Evolutionary conservation across 768 basidiomycete species (phyloP).

Genomic region (Boletellus ananas): DNA sequence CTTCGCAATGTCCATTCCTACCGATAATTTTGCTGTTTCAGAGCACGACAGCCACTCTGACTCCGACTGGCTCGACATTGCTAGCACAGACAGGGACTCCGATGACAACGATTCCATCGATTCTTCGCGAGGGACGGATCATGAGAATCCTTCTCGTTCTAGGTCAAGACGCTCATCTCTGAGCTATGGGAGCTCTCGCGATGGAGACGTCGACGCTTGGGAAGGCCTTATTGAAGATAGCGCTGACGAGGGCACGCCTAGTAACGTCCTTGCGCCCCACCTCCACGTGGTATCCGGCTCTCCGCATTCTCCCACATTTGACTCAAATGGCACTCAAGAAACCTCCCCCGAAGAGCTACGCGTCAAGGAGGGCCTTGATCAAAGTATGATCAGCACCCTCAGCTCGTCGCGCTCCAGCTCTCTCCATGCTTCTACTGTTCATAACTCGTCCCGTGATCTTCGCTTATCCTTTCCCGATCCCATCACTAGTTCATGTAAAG

Average conservation of each 20-base stretch:
- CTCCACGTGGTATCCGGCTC: slow-evolving; percentile 21
- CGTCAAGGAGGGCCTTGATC: slow-evolving; percentile 72
- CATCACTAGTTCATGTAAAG: slow-evolving; percentile 65
- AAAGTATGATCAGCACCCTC: slow-evolving; percentile 79
- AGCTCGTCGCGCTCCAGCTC: slow-evolving; percentile 69
- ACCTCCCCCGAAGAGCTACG: slow-evolving; percentile 58
- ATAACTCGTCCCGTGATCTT: slow-evolving; percentile 66
- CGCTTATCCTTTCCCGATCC: slow-evolving; percentile 83
- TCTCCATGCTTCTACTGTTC: slow-evolving; percentile 49
- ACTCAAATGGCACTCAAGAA: slow-evolving; percentile 27
- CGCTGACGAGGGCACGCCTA: slow-evolving; percentile 43
- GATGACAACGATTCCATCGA: slow-evolving; percentile 69
- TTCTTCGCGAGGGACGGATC: slow-evolving; percentile 55
- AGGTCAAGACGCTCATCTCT: slow-evolving; percentile 66
- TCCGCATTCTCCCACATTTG: slow-evolving; percentile 24
- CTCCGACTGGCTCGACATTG: slow-evolving; percentile 81
- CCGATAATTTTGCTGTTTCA: slow-evolving; percentile 45
- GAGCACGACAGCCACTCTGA: slow-evolving; percentile 69
- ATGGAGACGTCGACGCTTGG: slow-evolving; percentile 72
- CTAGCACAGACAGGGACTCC: slow-evolving; percentile 59
- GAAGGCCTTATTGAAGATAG: slow-evolving; percentile 69
- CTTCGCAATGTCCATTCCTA: slow-evolving; percentile 31
- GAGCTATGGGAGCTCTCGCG: slow-evolving; percentile 65
- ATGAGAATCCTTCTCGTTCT: slow-evolving; percentile 49
- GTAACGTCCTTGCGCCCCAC: slow-evolving; percentile 20